Evolutionary conservation across 257 asterid genomes (phyloP).

Genomic region (Verbena officinalis): DNA sequence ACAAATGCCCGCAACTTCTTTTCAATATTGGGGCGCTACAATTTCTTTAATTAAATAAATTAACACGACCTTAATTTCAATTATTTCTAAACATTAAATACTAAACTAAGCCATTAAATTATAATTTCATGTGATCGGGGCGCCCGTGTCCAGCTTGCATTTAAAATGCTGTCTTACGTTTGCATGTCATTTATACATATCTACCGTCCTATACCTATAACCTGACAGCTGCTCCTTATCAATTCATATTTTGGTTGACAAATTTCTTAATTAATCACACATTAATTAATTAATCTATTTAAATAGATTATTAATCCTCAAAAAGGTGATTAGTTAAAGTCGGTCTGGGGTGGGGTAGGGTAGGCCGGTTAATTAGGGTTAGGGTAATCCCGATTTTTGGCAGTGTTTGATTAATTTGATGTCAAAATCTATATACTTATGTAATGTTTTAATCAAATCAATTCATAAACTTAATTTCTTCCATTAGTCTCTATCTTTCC

Average conservation of each 20-base stretch:
- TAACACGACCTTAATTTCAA: neutral
- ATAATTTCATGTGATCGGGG: neutral
- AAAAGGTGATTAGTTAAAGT: neutral
- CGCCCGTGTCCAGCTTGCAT: neutral
- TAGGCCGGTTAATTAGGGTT: no score
- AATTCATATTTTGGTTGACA: neutral
- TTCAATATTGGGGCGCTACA: no score
- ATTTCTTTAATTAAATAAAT: no score
- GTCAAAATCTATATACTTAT: no score
- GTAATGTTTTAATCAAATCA: neutral
- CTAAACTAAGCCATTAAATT: neutral
- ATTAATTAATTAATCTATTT: no score
- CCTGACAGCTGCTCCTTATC: no score
- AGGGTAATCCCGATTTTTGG: neutral
- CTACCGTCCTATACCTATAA: neutral
- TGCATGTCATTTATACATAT: neutral
- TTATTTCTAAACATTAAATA: no score
- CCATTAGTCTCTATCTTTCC: constrained; percentile 2
- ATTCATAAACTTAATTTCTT: neutral
- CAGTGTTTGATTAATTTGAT: neutral
- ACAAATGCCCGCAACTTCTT: no score
- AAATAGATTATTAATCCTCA: neutral
- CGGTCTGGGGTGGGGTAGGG: neutral
- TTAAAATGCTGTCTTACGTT: neutral
- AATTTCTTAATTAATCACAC: neutral